phyloP scores from a whole-genome alignment of 1,139 yeast species.

The Yamadazyma dushanensis region DNA sequence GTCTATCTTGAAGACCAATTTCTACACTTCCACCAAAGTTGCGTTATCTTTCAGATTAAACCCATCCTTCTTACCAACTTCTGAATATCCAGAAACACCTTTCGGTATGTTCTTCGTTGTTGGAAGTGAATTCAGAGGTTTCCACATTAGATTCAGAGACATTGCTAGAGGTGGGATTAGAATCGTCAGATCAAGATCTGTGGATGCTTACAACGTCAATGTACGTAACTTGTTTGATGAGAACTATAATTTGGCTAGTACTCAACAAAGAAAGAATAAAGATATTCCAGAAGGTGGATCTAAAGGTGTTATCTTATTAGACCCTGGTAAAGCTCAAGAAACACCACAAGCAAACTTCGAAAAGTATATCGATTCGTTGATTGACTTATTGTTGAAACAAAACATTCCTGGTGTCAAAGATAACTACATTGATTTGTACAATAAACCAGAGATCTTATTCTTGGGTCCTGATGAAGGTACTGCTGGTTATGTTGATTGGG shows the following conservation, averaged over 20 bases:
- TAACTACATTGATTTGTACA: constrained; percentile 79
- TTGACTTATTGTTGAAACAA: constrained; percentile 80
- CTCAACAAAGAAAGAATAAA: constrained; percentile 96
- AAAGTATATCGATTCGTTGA: constrained; percentile 87
- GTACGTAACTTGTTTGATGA: constrained; percentile 92
- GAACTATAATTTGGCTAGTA: constrained; percentile 91
- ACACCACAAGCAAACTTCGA: constrained; percentile 85
- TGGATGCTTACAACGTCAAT: constrained; percentile 83
- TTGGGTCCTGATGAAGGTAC: constrained; percentile 99
- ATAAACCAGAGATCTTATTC: constrained; percentile 84
- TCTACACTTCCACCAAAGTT: constrained; percentile 90
- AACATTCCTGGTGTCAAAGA: constrained; percentile 79
- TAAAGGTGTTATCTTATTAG: constrained; percentile 90
- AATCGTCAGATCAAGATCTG: constrained; percentile 84
- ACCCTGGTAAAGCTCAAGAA: constrained; percentile 77
- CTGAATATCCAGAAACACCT: constrained; percentile 90
- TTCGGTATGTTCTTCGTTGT: constrained; percentile 94
- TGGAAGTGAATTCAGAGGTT: constrained; percentile 96
- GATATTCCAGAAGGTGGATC: constrained; percentile 99
- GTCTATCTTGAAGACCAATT: constrained; percentile 88
- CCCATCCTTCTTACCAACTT: constrained; percentile 78
- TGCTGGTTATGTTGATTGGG: constrained; percentile 96
- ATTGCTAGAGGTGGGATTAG: constrained; percentile 98
- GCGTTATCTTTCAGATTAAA: constrained; percentile 91
- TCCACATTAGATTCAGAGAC: constrained; percentile 95